phyloP scores from a whole-genome alignment of 163 green algal species.

The Volvox carteri region DNA sequence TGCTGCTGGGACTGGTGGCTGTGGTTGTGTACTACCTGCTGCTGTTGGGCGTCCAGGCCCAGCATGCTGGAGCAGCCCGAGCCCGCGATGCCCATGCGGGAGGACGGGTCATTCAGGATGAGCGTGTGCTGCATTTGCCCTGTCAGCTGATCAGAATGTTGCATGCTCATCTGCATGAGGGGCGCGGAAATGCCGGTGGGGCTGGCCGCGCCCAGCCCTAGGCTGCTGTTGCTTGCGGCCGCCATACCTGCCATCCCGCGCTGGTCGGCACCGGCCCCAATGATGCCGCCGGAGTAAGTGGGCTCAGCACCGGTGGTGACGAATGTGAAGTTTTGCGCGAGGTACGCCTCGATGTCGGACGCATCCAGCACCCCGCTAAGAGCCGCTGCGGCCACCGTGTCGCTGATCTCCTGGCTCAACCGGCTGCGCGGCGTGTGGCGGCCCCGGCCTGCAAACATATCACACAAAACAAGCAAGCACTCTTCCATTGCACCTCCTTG shows the following conservation, averaged over 20 bases:
- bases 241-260: neutral
- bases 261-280: neutral
- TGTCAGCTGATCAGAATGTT: conserved; percentile 39
- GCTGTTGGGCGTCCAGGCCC: neutral
- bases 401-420: conserved; percentile 29
- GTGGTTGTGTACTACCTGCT: neutral
- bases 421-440: conserved; percentile 52
- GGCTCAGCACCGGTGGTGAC: conserved; percentile 2
- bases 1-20: conserved; percentile 7
- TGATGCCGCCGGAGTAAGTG: conserved; percentile 7
- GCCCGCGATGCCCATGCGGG: neutral
- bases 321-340: conserved; percentile 51
- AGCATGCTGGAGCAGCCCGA: neutral
- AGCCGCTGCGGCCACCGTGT: neutral
- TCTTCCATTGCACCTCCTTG: too few relatives aligned
- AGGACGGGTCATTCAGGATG: conserved; percentile 18
- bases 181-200: conserved; percentile 25
- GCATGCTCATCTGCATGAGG: conserved; percentile 27
- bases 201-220: neutral
- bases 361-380: conserved; percentile 41
- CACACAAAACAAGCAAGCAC: too few relatives aligned
- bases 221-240: neutral
- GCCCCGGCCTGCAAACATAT: conserved; percentile 28
- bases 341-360: conserved; percentile 43
- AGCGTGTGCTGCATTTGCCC: conserved; percentile 52